These are phyloP conservation scores for Plasmopara halstedii DNA, from an alignment of 352 stramenopile genomes.

Conservation along the genomic window DNA sequence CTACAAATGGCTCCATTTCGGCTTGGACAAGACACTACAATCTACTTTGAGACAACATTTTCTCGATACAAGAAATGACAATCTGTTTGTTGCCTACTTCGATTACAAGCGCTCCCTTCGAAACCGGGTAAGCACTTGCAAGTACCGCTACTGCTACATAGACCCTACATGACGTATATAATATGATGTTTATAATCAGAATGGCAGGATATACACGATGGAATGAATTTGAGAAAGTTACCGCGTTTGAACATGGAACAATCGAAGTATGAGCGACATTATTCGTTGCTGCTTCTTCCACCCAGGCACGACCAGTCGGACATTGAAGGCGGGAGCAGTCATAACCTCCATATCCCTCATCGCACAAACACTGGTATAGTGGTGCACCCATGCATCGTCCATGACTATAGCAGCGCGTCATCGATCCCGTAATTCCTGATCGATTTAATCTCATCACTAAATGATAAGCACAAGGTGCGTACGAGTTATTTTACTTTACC, in stretches of 20 bases:
- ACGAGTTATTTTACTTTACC: slow-evolving; percentile 9
- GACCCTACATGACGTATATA: slow-evolving; percentile 22
- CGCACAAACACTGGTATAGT: slow-evolving; percentile 44
- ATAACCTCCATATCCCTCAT: slow-evolving; percentile 39
- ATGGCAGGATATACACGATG: neutral
- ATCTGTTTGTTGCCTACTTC: slow-evolving; percentile 24
- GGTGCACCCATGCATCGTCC: slow-evolving; percentile 38
- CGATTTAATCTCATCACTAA: slow-evolving; percentile 1
- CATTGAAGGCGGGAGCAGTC: slow-evolving; percentile 54
- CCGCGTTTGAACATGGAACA: slow-evolving; percentile 67
- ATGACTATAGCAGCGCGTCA: slow-evolving; percentile 49
- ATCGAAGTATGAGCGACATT: slow-evolving; percentile 46
- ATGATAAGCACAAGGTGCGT: neutral
- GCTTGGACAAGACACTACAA: slow-evolving; percentile 41
- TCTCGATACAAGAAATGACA: neutral
- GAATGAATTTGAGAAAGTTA: slow-evolving; percentile 15
- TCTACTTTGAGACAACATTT: neutral
- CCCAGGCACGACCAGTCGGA: slow-evolving; percentile 50
- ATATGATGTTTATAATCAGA: neutral
- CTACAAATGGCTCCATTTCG: slow-evolving; percentile 28
- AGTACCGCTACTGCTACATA: slow-evolving; percentile 41
- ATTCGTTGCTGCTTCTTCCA: slow-evolving; percentile 40
- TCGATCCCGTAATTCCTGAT: slow-evolving; percentile 24
- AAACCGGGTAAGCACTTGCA: slow-evolving; percentile 62
- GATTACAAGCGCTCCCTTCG: slow-evolving; percentile 59